Conservation (phyloP, 257 asterid genomes). For the Capsicum baccatum region DNA sequence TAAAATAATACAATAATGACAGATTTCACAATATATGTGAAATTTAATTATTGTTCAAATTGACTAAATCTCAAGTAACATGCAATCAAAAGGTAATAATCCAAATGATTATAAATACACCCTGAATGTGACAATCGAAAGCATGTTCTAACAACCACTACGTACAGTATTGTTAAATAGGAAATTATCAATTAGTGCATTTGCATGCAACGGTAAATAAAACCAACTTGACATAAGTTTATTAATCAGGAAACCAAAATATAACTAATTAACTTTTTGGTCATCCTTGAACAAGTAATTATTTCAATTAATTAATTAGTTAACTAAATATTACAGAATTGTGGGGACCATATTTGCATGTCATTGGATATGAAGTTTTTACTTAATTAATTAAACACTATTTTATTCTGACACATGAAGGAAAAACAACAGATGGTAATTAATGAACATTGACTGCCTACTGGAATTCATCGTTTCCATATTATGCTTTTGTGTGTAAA, state of each 20-base stretch:
- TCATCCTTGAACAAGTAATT: not conserved
- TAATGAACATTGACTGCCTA: constrained; percentile 35
- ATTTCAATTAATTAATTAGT: constrained; percentile 9
- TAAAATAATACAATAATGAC: not conserved
- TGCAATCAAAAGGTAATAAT: not conserved
- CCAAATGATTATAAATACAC: not conserved
- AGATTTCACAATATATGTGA: not conserved
- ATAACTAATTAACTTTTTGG: not conserved
- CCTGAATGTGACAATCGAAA: constrained; percentile 23
- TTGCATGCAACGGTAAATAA: not conserved
- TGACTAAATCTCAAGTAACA: not conserved
- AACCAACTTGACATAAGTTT: not conserved
- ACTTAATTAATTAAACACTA: constrained; percentile 11
- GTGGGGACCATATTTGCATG: constrained; percentile 24
- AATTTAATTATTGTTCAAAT: not conserved
- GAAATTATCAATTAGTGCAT: not conserved
- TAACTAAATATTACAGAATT: not conserved
- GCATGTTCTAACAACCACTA: constrained; percentile 47
- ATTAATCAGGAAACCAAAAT: not conserved
- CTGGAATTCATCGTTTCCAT: constrained; percentile 27
- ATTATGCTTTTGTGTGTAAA: not conserved
- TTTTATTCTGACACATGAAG: constrained; percentile 32
- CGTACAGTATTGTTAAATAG: constrained; percentile 20
- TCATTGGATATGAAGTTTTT: not conserved
- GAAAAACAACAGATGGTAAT: constrained; percentile 31